Conservation (phyloP, 345 rosid genomes). For the Crucihimalaya himalaica region DNA sequence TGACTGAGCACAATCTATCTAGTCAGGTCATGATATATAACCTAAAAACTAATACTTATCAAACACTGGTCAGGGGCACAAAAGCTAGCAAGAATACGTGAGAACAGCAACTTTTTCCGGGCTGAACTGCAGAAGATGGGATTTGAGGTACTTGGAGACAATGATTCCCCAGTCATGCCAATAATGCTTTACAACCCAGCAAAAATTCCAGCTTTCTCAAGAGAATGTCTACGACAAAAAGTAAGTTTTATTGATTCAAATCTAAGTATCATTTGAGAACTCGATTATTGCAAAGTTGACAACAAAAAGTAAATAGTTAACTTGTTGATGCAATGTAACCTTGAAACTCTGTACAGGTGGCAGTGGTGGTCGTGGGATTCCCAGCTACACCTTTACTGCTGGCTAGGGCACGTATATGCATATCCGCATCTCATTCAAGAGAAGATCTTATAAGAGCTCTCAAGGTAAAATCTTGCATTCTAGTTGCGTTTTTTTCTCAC, state of each 20-base stretch:
- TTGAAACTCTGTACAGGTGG: slow-evolving; percentile 41
- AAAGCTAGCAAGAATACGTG: slow-evolving; percentile 82
- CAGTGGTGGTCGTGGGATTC: slow-evolving; percentile 59
- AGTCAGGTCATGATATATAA: background rate
- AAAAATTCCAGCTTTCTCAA: slow-evolving; percentile 88
- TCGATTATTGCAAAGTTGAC: background rate
- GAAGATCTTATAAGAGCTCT: slow-evolving; percentile 68
- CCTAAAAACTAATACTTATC: background rate
- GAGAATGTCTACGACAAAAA: slow-evolving; percentile 74
- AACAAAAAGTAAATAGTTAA: background rate
- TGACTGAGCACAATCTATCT: background rate
- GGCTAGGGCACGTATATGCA: slow-evolving; percentile 80
- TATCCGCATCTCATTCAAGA: slow-evolving; percentile 68
- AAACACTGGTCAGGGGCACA: slow-evolving; percentile 62
- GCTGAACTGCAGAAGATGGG: slow-evolving; percentile 96
- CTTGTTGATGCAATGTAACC: background rate
- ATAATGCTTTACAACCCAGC: slow-evolving; percentile 97
- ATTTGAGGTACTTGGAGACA: slow-evolving; percentile 94
- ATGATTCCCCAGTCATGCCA: slow-evolving; percentile 94
- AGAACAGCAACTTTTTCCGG: slow-evolving; percentile 88
- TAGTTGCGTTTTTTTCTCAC: background rate
- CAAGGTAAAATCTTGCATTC: slow-evolving; percentile 40
- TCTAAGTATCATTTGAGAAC: background rate
- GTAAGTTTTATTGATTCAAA: slow-evolving; percentile 42
- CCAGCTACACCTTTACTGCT: slow-evolving; percentile 67